Conservation (phyloP, 257 asterid genomes). For the Rhazya stricta region DNA sequence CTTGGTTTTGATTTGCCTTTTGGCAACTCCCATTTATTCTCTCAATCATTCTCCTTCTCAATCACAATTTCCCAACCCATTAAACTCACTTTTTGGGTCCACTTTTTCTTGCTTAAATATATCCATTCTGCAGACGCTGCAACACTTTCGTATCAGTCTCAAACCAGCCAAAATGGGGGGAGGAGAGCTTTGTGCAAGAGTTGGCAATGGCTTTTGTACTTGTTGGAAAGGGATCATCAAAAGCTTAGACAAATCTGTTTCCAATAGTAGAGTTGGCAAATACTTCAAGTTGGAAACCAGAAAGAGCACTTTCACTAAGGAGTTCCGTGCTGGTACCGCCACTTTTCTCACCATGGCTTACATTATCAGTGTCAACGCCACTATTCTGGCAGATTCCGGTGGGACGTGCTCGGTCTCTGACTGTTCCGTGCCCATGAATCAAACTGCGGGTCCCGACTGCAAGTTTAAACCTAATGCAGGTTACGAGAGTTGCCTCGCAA, state of each 20-base stretch:
- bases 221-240: constrained; percentile 36
- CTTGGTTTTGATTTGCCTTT: constrained; percentile 17
- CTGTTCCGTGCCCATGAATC: constrained; percentile 27
- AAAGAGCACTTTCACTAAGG: constrained; percentile 42
- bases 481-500: constrained; percentile 49
- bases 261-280: constrained; percentile 48
- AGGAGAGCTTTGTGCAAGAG: constrained; percentile 24
- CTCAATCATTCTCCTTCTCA: constrained; percentile 23
- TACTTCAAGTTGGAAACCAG: constrained; percentile 60
- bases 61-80: constrained; percentile 11
- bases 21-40: constrained; percentile 32
- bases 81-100: neutral
- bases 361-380: constrained; percentile 67
- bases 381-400: constrained; percentile 63
- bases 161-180: constrained; percentile 28
- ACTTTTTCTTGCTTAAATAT: constrained; percentile 10
- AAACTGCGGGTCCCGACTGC: constrained; percentile 37
- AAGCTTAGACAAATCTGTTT: constrained; percentile 36
- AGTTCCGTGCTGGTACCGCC: constrained; percentile 66
- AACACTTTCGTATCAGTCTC: neutral
- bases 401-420: constrained; percentile 52
- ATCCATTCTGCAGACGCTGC: constrained; percentile 12
- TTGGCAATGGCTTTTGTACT: constrained; percentile 13
- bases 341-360: constrained; percentile 81
- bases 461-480: constrained; percentile 42